A percentile compares a stretch with the other conserved stretches of the same genome.
phyloP scores from a whole-genome alignment of 2,329 filamentous ascomycete genomes.

The Cladophialophora carrionii region DNA sequence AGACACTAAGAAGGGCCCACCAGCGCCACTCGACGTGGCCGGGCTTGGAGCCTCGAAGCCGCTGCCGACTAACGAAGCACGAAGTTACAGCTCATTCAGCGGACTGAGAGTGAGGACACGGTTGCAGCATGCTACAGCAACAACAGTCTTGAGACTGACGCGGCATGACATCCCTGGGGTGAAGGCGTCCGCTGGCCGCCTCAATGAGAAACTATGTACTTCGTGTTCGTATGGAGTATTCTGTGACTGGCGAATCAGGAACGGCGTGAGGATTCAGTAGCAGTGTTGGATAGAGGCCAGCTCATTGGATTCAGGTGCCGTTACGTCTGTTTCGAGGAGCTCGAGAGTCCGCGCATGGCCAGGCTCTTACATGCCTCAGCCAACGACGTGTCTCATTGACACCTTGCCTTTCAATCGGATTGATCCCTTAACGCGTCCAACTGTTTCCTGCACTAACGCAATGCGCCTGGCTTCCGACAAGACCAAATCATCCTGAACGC shows the following conservation, averaged over 20 bases:
- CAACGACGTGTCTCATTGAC: background rate
- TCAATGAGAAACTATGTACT: background rate
- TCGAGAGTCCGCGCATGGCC: background rate
- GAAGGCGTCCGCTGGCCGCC: background rate
- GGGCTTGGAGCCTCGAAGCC: background rate
- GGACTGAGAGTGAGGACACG: background rate
- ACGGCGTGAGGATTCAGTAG: background rate
- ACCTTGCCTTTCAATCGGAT: background rate
- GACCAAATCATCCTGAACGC: background rate
- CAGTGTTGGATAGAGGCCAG: background rate
- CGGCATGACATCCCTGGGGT: background rate
- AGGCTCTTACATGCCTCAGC: background rate
- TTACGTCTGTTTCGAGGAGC: background rate
- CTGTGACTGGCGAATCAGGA: background rate
- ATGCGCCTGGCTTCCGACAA: conserved; percentile 1
- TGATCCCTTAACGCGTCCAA: background rate
- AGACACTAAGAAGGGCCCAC: background rate
- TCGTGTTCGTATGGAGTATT: background rate
- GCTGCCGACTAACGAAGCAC: background rate
- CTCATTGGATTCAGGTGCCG: background rate
- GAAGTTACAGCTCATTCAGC: background rate
- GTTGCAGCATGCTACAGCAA: background rate
- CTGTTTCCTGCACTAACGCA: background rate
- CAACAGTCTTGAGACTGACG: background rate
- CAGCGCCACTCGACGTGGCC: background rate